phyloP scores from a whole-genome alignment of 768 basidiomycete species.

The Hypholoma fasciculare region DNA sequence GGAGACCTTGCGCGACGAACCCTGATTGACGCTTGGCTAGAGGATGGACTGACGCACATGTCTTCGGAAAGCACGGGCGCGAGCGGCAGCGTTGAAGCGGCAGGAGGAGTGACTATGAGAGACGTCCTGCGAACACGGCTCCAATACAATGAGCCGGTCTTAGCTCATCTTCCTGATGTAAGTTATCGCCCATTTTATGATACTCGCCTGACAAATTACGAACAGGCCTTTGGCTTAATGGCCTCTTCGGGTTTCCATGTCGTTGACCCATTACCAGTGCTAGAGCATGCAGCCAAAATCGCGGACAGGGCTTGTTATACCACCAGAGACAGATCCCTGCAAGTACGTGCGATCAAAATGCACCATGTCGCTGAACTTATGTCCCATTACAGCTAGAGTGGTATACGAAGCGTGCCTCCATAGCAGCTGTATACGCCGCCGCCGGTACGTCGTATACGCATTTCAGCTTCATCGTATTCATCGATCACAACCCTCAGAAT shows the following conservation, averaged over 20 bases:
- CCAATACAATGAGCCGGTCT: constrained; percentile 65
- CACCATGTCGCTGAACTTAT: neutral
- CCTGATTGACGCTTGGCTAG: constrained; percentile 74
- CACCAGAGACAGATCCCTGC: constrained; percentile 51
- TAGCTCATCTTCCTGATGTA: constrained; percentile 69
- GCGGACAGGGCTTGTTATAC: constrained; percentile 73
- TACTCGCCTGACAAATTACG: neutral
- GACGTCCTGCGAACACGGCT: constrained; percentile 59
- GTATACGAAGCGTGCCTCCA: constrained; percentile 67
- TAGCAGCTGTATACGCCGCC: constrained; percentile 71
- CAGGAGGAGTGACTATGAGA: constrained; percentile 33
- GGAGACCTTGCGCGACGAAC: constrained; percentile 66
- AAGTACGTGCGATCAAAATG: constrained; percentile 41
- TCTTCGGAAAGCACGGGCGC: constrained; percentile 10
- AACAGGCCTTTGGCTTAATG: constrained; percentile 72
- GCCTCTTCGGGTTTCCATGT: constrained; percentile 50
- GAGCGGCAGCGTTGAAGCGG: neutral
- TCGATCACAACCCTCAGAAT: constrained; percentile 40
- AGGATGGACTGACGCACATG: constrained; percentile 61
- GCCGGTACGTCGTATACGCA: constrained; percentile 45
- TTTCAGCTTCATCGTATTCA: neutral
- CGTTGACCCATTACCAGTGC: constrained; percentile 58
- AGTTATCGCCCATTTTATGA: constrained; percentile 13
- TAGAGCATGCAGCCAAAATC: constrained; percentile 60
- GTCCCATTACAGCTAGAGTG: constrained; percentile 55